phyloP scores from a whole-genome alignment of 306 rosid species.

The Cicer chorassanicum region DNA sequence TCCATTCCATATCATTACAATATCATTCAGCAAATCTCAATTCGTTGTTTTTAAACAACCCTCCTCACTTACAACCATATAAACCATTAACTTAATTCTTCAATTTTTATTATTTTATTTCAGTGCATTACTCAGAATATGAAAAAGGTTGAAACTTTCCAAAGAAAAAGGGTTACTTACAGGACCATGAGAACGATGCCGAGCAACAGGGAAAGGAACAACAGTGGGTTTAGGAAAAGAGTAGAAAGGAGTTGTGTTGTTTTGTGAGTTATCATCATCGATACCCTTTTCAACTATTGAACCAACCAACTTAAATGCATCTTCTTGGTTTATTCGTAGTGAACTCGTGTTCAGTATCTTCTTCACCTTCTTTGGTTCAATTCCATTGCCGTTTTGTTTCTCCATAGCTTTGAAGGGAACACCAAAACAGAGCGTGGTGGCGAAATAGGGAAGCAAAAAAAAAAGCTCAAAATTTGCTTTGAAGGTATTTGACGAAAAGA shows the following conservation, averaged over 20 bases:
- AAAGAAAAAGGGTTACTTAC: slow-evolving; percentile 51
- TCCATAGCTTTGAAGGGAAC: slow-evolving; percentile 46
- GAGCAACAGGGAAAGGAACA: slow-evolving; percentile 90
- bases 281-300: slow-evolving; percentile 84
- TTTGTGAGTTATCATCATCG: slow-evolving; percentile 59
- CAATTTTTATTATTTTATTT: background rate
- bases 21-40: background rate
- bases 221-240: slow-evolving; percentile 68
- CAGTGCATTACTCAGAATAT: background rate
- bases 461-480: too few relatives aligned
- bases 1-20: too few relatives aligned
- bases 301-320: slow-evolving; percentile 61
- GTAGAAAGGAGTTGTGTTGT: slow-evolving; percentile 33
- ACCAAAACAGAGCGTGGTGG: background rate
- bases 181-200: slow-evolving; percentile 93
- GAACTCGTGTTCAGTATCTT: slow-evolving; percentile 53
- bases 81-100: background rate
- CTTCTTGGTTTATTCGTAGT: slow-evolving; percentile 51
- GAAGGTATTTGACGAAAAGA: too few relatives aligned
- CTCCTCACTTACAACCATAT: background rate
- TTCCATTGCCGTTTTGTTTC: slow-evolving; percentile 51
- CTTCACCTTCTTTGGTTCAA: slow-evolving; percentile 49
- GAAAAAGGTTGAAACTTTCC: slow-evolving; percentile 10
- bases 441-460: background rate
- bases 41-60: background rate